Evolutionary conservation across 441 rosid genomes (phyloP), one percentile per base, ranked within the genome.

Genomic region (Mallotus repandus): DNA sequence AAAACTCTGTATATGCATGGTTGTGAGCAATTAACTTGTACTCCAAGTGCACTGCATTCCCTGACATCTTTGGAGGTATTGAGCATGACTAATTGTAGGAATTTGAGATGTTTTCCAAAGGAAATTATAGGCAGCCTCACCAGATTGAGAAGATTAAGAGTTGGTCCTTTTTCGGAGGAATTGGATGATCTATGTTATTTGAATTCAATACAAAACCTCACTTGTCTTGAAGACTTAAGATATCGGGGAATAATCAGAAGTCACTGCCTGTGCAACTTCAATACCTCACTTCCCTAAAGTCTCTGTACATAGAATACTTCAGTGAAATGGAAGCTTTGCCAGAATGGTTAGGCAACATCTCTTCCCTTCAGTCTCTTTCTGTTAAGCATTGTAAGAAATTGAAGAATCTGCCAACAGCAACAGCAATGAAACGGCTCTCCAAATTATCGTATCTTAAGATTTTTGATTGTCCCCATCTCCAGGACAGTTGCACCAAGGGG

Each of bases 271-370:
- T 70, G 57, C 76, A 80, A 50, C 70, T 77, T 48, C 80, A 67
- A 38, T 57, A 71, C 64, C 72, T 74, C 57, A 73, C 77, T 35
- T 46, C 41, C 38, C 68, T 82, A 12, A 71, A 58, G 35, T 5
- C 15, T 1, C 41, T 81, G 59, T 0, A 1, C 0, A 45, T 82
- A 38, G 0, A 2, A 54, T 3, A 19, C 1, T 75, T 81, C 16
- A 1, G 41, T 10, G 45, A 52, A 64, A 35, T 78, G 56, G 73
- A 70, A 66, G 71, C 74, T 16, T 61, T 78, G 66, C 84, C 84
- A 35, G 76, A 68, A 13, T 79, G 82, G 85, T 25, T 79, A 50
- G 65, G 72, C 18, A 66, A 64, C 38, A 72, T 79, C 38, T 55
- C 66, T 6, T 82, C 77, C 70, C 81, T 79, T 46, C 38, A 54